Evolutionary conservation across 768 basidiomycete genomes (phyloP).

Genomic region (Pulveroboletus frians): DNA sequence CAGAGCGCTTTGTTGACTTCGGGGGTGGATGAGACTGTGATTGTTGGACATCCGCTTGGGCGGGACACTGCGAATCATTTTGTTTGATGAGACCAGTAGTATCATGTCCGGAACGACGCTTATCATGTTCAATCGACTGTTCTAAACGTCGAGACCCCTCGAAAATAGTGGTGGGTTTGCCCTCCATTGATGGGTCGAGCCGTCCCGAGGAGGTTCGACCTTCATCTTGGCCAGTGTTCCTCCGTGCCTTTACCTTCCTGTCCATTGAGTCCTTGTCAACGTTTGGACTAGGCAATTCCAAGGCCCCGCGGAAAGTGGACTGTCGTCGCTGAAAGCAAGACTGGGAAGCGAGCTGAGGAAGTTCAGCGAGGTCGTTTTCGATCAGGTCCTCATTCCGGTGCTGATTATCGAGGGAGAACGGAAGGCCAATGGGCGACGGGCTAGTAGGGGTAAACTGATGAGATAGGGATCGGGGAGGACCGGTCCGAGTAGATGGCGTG

Average conservation of each 20-base stretch:
- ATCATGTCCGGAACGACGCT: slow-evolving; percentile 11
- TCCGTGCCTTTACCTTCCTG: slow-evolving; percentile 51
- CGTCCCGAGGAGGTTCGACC: slow-evolving; percentile 52
- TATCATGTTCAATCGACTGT: slow-evolving; percentile 23
- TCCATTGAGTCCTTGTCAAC: slow-evolving; percentile 39
- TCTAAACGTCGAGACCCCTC: slow-evolving; percentile 22
- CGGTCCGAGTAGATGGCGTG: slow-evolving; percentile 63
- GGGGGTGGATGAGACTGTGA: slow-evolving; percentile 29
- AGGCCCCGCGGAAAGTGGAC: slow-evolving; percentile 56
- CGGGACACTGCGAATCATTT: slow-evolving; percentile 3
- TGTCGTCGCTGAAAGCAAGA: slow-evolving; percentile 20
- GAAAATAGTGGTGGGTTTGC: slow-evolving; percentile 33
- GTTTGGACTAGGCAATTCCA: slow-evolving; percentile 39
- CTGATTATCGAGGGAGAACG: slow-evolving; percentile 22
- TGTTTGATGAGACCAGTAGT: slow-evolving; percentile 1
- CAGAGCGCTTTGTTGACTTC: slow-evolving; percentile 17
- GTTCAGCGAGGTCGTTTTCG: slow-evolving; percentile 33
- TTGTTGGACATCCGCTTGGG: slow-evolving; percentile 8
- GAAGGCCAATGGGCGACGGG: slow-evolving; percentile 37
- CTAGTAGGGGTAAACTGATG: slow-evolving; percentile 53
- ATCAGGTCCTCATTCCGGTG: slow-evolving; percentile 25
- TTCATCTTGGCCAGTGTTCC: slow-evolving; percentile 44
- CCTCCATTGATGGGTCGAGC: slow-evolving; percentile 51
- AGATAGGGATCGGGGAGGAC: slow-evolving; percentile 69
- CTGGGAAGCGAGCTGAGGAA: slow-evolving; percentile 29